Conservation (phyloP, 495 filamentous ascomycete species). For the Podospora pseudoanserina region DNA sequence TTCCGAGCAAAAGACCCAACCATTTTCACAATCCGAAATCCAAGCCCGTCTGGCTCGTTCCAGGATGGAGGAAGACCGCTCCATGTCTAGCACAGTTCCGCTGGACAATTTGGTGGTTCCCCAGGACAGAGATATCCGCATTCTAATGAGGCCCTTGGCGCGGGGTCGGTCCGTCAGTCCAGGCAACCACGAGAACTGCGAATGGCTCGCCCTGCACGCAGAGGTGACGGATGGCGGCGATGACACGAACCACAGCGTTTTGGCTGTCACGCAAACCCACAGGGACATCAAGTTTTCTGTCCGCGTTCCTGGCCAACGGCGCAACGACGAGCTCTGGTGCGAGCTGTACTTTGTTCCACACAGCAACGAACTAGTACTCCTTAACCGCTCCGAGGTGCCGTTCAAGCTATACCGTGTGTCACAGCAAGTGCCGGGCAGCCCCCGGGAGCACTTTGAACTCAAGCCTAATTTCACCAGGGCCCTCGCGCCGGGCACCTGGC, state of each 20-base stretch:
- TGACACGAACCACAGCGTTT: constrained; percentile 42
- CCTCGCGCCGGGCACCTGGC: constrained; percentile 46
- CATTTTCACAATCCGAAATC: constrained; percentile 48
- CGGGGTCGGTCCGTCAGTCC: constrained; percentile 46
- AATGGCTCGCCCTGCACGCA: constrained; percentile 44
- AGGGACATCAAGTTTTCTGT: constrained; percentile 50
- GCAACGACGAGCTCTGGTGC: constrained; percentile 39
- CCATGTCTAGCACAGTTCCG: constrained; percentile 35
- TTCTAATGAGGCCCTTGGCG: constrained; percentile 46
- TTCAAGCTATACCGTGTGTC: constrained; percentile 41
- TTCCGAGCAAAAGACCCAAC: constrained; percentile 51
- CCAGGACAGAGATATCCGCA: constrained; percentile 44
- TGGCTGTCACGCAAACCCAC: constrained; percentile 48
- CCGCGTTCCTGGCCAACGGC: constrained; percentile 39
- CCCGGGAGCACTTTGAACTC: constrained; percentile 36
- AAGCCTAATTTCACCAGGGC: constrained; percentile 39
- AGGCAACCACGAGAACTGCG: constrained; percentile 42
- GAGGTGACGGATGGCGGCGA: constrained; percentile 40
- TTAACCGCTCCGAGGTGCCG: constrained; percentile 44
- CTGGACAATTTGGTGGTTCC: constrained; percentile 44
- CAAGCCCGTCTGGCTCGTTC: constrained; percentile 29
- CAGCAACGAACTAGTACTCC: constrained; percentile 47
- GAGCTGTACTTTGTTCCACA: constrained; percentile 50
- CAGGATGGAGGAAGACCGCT: constrained; percentile 33
- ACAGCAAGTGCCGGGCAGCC: constrained; percentile 25